A percentile compares a stretch with the other conserved stretches of the same genome.
phyloP scores from a whole-genome alignment of 108 stramenopile genomes.

The Heterococcus sp. region DNA sequence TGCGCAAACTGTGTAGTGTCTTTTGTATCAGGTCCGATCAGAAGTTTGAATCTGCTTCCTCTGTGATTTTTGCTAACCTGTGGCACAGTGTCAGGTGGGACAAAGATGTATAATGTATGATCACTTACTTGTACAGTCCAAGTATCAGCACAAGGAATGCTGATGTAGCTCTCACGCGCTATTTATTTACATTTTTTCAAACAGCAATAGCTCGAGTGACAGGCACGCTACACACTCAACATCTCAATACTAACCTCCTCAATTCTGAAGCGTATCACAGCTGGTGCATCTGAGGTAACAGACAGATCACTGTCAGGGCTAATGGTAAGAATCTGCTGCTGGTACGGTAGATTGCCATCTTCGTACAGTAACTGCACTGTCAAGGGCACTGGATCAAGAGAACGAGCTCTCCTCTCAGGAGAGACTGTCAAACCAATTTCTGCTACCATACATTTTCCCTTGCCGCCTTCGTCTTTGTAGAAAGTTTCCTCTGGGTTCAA shows the following conservation, averaged over 20 bases:
- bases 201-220: too few species aligned
- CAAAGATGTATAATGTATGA: background rate
- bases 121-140: background rate
- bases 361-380: background rate
- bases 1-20: background rate
- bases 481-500: too few species aligned
- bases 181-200: too few species aligned
- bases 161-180: background rate
- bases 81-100: background rate
- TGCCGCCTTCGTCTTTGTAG: background rate
- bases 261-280: background rate
- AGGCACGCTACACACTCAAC: too few species aligned
- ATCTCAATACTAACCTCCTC: background rate
- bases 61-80: slow-evolving; percentile 18
- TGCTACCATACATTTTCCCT: background rate
- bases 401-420: background rate
- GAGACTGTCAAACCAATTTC: background rate
- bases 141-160: background rate
- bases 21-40: slow-evolving; percentile 3
- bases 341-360: slow-evolving; percentile 3
- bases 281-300: background rate
- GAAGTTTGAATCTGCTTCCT: slow-evolving; percentile 1
- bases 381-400: too few species aligned
- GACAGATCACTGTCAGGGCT: slow-evolving; percentile 1
- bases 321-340: slow-evolving; percentile 10